Percentiles rank a stretch among this genome's conserved stretches.
These are phyloP conservation scores for Parasitella parasitica DNA, from an alignment of 371 early-diverging fungal species.

Conservation along the genomic window DNA sequence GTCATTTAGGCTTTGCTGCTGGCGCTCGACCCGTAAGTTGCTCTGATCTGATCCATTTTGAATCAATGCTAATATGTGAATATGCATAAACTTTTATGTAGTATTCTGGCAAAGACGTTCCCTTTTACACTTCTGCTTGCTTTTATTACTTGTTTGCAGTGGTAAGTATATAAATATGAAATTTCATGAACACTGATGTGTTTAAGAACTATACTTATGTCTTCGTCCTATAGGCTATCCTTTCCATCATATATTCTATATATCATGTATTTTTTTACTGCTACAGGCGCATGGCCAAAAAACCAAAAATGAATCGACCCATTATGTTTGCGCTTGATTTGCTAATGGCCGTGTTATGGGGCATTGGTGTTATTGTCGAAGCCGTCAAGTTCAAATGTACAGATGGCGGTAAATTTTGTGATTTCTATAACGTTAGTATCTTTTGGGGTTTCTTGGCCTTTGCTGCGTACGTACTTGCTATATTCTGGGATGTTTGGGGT, in stretches of 20 bases:
- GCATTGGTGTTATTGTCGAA: conserved; percentile 53
- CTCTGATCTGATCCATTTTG: not conserved
- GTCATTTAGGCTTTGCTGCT: conserved; percentile 49
- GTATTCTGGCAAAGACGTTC: conserved; percentile 35
- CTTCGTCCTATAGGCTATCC: conserved; percentile 27
- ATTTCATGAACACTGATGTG: not conserved
- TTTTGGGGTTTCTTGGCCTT: conserved; percentile 54
- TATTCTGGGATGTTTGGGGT: conserved; percentile 41
- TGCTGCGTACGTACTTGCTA: conserved; percentile 36
- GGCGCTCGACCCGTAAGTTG: conserved; percentile 48
- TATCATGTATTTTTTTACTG: conserved; percentile 43
- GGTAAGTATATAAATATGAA: conserved; percentile 30
- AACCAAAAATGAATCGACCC: conserved; percentile 44
- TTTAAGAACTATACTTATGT: not conserved
- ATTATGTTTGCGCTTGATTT: conserved; percentile 45
- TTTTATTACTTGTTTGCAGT: conserved; percentile 47
- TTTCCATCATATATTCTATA: conserved; percentile 44
- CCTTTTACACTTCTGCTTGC: conserved; percentile 34
- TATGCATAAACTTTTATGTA: not conserved
- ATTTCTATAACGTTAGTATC: conserved; percentile 56
- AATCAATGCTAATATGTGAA: not conserved
- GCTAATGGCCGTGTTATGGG: conserved; percentile 47
- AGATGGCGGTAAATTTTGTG: conserved; percentile 43
- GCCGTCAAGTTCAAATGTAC: conserved; percentile 45
- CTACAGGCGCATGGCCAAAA: conserved; percentile 38